These are phyloP conservation scores for Amaranthus hypochondriacus DNA, from an alignment of 148 eudicot genomes.

Conservation along the genomic window DNA sequence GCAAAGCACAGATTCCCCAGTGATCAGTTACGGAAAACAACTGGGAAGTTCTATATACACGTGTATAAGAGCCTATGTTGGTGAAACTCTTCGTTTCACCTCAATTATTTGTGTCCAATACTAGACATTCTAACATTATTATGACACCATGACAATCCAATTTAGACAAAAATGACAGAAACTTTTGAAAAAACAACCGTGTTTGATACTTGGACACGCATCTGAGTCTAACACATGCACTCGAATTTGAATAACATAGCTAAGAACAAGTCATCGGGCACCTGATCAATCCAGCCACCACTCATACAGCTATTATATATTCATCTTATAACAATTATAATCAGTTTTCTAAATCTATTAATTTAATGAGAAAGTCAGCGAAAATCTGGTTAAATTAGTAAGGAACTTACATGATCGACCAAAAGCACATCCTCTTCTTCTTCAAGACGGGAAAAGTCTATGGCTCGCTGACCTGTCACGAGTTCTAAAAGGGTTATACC, in stretches of 20 bases:
- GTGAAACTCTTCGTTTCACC: too few species aligned
- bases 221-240: too few species aligned
- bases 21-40: not conserved
- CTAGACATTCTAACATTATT: too few species aligned
- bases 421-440: constrained; percentile 92
- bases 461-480: constrained; percentile 88
- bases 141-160: too few species aligned
- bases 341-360: not conserved
- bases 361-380: not conserved
- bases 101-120: too few species aligned
- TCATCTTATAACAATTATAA: not conserved
- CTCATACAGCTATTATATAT: not conserved
- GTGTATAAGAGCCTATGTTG: too few species aligned
- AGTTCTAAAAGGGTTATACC: constrained; percentile 91
- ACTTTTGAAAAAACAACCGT: too few species aligned
- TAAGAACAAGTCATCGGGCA: too few species aligned
- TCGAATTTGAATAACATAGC: too few species aligned
- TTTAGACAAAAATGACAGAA: too few species aligned
- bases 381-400: not conserved
- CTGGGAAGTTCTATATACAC: not conserved
- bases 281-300: not conserved
- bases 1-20: not conserved
- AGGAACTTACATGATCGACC: constrained; percentile 74
- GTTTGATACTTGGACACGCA: too few species aligned
- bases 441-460: constrained; percentile 88